A percentile compares a stretch with the other conserved stretches of the same genome.
phyloP scores from a whole-genome alignment of 2,329 filamentous ascomycete genomes.

The Trichophaea hybrida region DNA sequence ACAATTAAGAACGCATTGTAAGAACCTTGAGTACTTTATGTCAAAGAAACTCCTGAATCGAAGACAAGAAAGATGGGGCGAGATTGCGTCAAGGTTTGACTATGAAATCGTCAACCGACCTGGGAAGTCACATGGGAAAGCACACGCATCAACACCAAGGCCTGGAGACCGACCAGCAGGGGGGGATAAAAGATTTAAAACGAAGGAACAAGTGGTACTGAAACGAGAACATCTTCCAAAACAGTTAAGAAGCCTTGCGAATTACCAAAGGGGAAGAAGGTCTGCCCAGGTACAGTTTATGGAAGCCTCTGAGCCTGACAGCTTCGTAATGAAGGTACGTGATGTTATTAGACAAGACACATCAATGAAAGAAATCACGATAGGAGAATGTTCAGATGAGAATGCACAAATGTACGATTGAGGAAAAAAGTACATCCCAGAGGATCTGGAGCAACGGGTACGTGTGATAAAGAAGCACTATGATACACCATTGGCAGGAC shows the following conservation, averaged over 20 bases:
- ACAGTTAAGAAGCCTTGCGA: background rate
- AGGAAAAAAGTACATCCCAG: background rate
- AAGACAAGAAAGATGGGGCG: constrained; percentile 25
- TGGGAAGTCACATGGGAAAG: constrained; percentile 6
- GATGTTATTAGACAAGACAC: background rate
- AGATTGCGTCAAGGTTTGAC: constrained; percentile 22
- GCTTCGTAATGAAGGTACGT: background rate
- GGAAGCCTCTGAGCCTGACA: background rate
- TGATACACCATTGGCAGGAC: background rate
- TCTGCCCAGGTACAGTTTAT: background rate
- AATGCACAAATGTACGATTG: background rate
- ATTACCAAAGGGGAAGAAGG: background rate
- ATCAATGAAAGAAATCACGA: background rate
- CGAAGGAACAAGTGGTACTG: background rate
- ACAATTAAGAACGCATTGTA: constrained; percentile 24
- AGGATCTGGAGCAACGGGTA: background rate
- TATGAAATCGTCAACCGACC: constrained; percentile 22
- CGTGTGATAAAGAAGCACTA: background rate
- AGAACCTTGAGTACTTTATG: constrained; percentile 28
- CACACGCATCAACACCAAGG: constrained; percentile 7
- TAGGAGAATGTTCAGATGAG: background rate
- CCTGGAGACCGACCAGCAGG: constrained; percentile 15
- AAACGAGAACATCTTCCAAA: constrained; percentile 2
- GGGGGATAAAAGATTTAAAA: constrained; percentile 8
- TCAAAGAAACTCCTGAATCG: constrained; percentile 24